Base-by-base conservation (phyloP, 176 grass and related monocot genomes). In the Rhynchospora tenuis region DNA sequence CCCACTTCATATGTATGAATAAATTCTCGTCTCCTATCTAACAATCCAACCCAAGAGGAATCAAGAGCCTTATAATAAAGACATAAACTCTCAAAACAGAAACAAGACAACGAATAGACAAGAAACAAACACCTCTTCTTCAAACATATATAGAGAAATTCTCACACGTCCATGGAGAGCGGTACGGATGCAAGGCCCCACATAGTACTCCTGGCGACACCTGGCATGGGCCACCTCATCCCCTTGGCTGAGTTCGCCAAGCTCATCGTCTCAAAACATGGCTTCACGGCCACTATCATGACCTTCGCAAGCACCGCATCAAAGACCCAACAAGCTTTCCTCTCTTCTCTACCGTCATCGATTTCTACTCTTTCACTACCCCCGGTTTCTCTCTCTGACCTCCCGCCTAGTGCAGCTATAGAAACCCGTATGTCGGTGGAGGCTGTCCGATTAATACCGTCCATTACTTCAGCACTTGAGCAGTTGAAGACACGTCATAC, bases 141-240 rank as follows among this genome's bases (percentile, higher is more conserved):
- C 22, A 14, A 14, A 29, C 12, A 22, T 26, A 14, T 29, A n/a
- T n/a, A n/a, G n/a, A n/a, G n/a, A 15, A 7, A 28, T 17, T 33
- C 2, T 67, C 45, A 23, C 59, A 47, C 5, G 61, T 44, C 59
- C 63, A 85, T 85, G 87, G 75, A 85, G 17, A 61, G 23, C 38
- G 52, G 44, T 42, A 33, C 46, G 22, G 78, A 43, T 33, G 72
- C n/a, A 3, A 64, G 57, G 22, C 85, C 80, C 10, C 93, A 81
- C 58, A 85, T 91, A 24, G 29, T 84, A 33, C 73, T 97, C 7
- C 83, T 91, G 1, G 64, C 89, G 27, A 93, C 87, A 47, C 91
- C 94, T 31, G 92, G 91, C 81, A 85, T 93, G 81, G 94, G 94
- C 19, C 91, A 97, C 59, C 89, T 97, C 62, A 97, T 93, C 48